Conservation (phyloP, 305 asterid species). For the Striga hermonthica region DNA sequence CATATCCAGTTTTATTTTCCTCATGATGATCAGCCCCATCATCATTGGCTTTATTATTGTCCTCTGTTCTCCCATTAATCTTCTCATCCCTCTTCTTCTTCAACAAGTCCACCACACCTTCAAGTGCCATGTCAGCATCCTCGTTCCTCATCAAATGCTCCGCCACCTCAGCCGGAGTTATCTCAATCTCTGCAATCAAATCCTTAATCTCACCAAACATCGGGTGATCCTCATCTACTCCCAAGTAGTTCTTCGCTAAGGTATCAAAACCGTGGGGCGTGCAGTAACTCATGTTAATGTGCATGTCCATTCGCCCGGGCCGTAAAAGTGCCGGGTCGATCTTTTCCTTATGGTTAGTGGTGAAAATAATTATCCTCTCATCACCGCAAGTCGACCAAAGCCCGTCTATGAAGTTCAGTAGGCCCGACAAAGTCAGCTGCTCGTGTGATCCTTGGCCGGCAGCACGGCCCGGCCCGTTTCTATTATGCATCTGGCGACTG, state of each 20-base stretch:
- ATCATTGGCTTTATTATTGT: not conserved
- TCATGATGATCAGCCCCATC: not conserved
- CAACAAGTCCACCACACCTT: constrained; percentile 52
- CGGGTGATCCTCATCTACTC: constrained; percentile 27
- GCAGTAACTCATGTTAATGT: constrained; percentile 49
- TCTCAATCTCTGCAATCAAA: constrained; percentile 41
- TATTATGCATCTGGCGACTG: constrained; percentile 56
- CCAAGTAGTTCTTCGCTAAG: constrained; percentile 41
- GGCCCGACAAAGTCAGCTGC: constrained; percentile 51
- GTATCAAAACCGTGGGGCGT: constrained; percentile 42
- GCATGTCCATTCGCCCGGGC: constrained; percentile 58
- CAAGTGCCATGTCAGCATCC: constrained; percentile 46
- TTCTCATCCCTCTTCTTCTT: constrained; percentile 38
- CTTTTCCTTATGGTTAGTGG: constrained; percentile 52
- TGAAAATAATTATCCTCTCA: constrained; percentile 47
- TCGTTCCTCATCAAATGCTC: constrained; percentile 73
- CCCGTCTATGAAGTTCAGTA: constrained; percentile 50
- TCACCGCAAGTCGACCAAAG: constrained; percentile 56
- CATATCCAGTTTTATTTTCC: not conserved
- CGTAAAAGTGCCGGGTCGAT: constrained; percentile 52
- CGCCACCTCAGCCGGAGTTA: constrained; percentile 65
- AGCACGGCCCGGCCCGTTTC: constrained; percentile 36
- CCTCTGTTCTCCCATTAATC: not conserved
- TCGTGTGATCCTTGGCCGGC: constrained; percentile 16
- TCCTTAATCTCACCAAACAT: constrained; percentile 30